Conservation (phyloP, 768 basidiomycete genomes). For the Pisolithus albus region DNA sequence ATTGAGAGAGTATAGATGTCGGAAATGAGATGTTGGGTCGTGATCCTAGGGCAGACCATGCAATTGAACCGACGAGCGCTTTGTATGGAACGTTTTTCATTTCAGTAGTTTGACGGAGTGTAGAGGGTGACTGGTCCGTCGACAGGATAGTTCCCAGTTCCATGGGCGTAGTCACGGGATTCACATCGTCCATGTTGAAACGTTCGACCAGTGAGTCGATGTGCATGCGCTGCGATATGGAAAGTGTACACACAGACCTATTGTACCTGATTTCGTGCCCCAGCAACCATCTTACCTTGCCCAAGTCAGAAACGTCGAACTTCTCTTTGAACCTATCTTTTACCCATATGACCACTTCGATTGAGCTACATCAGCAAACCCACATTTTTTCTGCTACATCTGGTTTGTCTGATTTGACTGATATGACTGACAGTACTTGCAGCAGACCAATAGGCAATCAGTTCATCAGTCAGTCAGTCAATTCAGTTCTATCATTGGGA, state of each 20-base stretch:
- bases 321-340: slow-evolving; percentile 14
- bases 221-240: slow-evolving; percentile 25
- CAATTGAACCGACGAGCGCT: slow-evolving; percentile 23
- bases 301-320: slow-evolving; percentile 28
- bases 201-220: slow-evolving; percentile 8
- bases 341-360: background rate
- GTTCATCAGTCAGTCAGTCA: too few species aligned
- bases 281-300: slow-evolving; percentile 18
- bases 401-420: too few species aligned
- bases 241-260: slow-evolving; percentile 12
- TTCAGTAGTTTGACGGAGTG: background rate
- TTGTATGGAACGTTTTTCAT: slow-evolving; percentile 15
- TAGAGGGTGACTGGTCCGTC: background rate
- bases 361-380: too few species aligned
- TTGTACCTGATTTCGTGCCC: slow-evolving; percentile 26
- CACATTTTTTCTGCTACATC: too few species aligned
- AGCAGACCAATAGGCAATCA: too few species aligned
- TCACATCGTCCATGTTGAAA: background rate
- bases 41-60: slow-evolving; percentile 22
- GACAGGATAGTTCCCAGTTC: background rate
- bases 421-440: too few species aligned
- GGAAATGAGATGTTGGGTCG: slow-evolving; percentile 27
- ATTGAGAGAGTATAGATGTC: slow-evolving; percentile 17
- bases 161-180: background rate
- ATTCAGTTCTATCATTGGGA: too few species aligned